These are phyloP conservation scores for Lactarius vividus DNA, from an alignment of 768 basidiomycete species.

Conservation along the genomic window DNA sequence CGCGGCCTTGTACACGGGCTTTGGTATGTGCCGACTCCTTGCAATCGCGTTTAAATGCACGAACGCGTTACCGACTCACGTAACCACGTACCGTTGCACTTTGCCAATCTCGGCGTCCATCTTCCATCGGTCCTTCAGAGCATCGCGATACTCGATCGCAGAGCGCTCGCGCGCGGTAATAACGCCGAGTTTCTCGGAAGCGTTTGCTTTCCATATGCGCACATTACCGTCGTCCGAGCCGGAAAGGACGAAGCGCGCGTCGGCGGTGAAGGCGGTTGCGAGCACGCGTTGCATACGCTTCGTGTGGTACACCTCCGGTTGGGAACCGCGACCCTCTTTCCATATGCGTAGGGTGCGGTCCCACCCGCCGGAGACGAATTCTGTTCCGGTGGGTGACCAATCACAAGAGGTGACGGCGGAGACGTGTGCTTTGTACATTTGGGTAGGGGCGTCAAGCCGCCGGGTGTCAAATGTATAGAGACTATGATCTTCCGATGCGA, in stretches of 20 bases:
- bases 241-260: conserved; percentile 85
- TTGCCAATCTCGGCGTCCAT: conserved; percentile 77
- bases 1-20: conserved; percentile 83
- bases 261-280: conserved; percentile 82
- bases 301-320: conserved; percentile 92
- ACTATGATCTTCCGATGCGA: conserved; percentile 99
- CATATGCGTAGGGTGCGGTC: conserved; percentile 93
- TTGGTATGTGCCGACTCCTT: conserved; percentile 82
- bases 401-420: conserved; percentile 96
- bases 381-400: conserved; percentile 94
- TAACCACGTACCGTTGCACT: conserved; percentile 63
- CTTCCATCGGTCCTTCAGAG: conserved; percentile 86
- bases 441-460: conserved; percentile 73
- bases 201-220: conserved; percentile 91
- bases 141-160: conserved; percentile 88
- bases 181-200: conserved; percentile 88
- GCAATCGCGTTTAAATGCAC: conserved; percentile 12
- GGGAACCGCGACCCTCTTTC: conserved; percentile 79
- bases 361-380: conserved; percentile 96
- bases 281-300: conserved; percentile 99
- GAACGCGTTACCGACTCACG: neutral
- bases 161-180: conserved; percentile 88
- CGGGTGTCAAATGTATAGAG: conserved; percentile 97
- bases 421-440: conserved; percentile 97
- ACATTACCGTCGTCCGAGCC: conserved; percentile 96